phyloP scores from a whole-genome alignment of 129 eudicot species.

The Lactuca saligna region DNA sequence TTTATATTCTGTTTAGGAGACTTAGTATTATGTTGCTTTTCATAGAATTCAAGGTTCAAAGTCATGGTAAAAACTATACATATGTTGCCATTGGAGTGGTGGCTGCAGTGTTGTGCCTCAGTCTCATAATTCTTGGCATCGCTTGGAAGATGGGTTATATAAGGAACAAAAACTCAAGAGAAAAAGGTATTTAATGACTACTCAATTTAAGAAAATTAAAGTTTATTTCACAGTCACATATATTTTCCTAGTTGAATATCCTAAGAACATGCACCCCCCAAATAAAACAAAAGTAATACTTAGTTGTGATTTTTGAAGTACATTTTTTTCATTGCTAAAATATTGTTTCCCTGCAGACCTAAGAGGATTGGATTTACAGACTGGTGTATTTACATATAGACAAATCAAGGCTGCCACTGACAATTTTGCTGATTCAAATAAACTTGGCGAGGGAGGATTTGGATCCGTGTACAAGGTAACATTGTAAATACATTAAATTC shows the following conservation, averaged over 20 bases:
- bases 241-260: too few species aligned
- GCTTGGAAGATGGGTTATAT: conserved; percentile 39
- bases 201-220: not conserved
- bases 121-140: conserved; percentile 18
- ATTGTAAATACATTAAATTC: not conserved
- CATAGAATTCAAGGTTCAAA: conserved; percentile 39
- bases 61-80: conserved; percentile 31
- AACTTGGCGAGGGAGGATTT: conserved; percentile 82
- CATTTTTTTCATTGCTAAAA: not conserved
- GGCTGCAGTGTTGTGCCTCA: conserved; percentile 29
- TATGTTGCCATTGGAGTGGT: conserved; percentile 28
- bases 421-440: conserved; percentile 45
- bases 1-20: too few species aligned
- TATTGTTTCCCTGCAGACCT: conserved; percentile 13
- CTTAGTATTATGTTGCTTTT: not conserved
- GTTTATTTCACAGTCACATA: not conserved
- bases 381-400: conserved; percentile 52
- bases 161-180: conserved; percentile 40
- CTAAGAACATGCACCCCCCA: too few species aligned
- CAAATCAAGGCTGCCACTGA: conserved; percentile 71
- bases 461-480: conserved; percentile 70
- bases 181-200: conserved; percentile 40
- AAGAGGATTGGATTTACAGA: conserved; percentile 49
- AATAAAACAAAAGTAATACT: too few species aligned
- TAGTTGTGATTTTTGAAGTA: not conserved